phyloP scores from a whole-genome alignment of 331 rosid species.

The Dryas integrifolia region DNA sequence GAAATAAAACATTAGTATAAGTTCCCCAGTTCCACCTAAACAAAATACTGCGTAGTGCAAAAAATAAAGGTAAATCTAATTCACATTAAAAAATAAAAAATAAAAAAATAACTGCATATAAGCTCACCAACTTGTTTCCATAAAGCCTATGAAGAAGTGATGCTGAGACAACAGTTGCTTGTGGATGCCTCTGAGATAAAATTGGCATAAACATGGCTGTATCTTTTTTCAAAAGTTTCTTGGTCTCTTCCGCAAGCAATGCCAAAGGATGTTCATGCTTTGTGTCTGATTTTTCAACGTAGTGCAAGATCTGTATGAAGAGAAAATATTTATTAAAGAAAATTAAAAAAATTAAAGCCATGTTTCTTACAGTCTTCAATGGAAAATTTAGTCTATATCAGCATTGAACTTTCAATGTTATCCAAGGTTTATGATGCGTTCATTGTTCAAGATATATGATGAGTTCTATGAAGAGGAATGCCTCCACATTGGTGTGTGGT shows the following conservation, averaged over 20 bases:
- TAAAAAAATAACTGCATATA: constrained; percentile 21
- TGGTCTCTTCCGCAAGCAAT: constrained; percentile 89
- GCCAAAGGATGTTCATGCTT: constrained; percentile 81
- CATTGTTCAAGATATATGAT: background rate
- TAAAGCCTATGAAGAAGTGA: constrained; percentile 90
- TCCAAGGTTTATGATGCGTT: background rate
- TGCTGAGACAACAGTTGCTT: constrained; percentile 73
- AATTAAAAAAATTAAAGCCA: constrained; percentile 15
- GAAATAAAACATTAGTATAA: constrained; percentile 33
- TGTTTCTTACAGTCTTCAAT: background rate
- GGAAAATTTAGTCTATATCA: background rate
- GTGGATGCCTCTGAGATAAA: constrained; percentile 89
- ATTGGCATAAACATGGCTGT: constrained; percentile 73
- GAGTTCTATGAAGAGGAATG: too few species aligned
- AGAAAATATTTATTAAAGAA: constrained; percentile 16
- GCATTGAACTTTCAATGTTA: background rate
- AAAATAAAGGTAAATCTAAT: constrained; percentile 3
- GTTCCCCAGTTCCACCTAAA: constrained; percentile 18
- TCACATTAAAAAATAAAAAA: background rate
- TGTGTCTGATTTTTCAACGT: constrained; percentile 67
- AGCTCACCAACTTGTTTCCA: constrained; percentile 84
- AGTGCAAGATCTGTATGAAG: constrained; percentile 56
- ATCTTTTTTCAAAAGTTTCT: constrained; percentile 78
- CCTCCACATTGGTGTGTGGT: too few species aligned
- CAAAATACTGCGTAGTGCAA: constrained; percentile 15